A percentile compares a stretch with the other conserved stretches of the same genome.
phyloP scores from a whole-genome alignment of 2,329 filamentous ascomycete genomes.

The Septoria petroselini region DNA sequence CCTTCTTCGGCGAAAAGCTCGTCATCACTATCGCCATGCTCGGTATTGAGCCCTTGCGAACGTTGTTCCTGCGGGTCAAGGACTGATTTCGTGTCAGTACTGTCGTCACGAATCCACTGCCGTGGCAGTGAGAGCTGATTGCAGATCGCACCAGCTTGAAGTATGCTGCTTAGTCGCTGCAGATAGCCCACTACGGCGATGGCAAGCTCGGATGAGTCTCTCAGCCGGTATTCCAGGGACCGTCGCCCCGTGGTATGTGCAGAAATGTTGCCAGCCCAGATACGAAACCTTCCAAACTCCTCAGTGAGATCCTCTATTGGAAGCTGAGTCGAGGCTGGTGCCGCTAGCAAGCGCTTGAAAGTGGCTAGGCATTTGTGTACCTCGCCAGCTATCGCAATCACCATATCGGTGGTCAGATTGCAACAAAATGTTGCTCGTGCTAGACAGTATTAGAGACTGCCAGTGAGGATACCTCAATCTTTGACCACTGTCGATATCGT shows the following conservation, averaged over 20 bases:
- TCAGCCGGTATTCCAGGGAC: constrained; percentile 37
- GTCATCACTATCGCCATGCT: background rate
- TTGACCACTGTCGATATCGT: too few species aligned
- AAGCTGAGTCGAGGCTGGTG: too few species aligned
- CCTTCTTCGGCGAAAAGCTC: background rate
- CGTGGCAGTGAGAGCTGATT: background rate
- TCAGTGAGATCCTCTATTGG: constrained; percentile 17
- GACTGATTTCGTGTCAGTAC: background rate
- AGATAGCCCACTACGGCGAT: background rate
- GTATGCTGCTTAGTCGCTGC: background rate
- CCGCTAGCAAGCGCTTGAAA: too few species aligned
- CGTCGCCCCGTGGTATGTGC: constrained; percentile 36
- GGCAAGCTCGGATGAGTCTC: constrained; percentile 34
- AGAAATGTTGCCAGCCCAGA: constrained; percentile 39
- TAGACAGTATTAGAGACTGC: too few species aligned
- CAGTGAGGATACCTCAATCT: too few species aligned
- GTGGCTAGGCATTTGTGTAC: too few species aligned
- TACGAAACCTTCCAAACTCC: constrained; percentile 35
- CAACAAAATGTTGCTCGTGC: too few species aligned
- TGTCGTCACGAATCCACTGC: background rate
- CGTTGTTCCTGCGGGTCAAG: background rate
- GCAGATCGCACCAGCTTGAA: background rate
- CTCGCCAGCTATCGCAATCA: too few species aligned
- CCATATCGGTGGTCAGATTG: too few species aligned
- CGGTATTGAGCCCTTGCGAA: too few species aligned